Base-by-base conservation (phyloP, 164 flowering plant genomes). In the Hamamelis virginiana region DNA sequence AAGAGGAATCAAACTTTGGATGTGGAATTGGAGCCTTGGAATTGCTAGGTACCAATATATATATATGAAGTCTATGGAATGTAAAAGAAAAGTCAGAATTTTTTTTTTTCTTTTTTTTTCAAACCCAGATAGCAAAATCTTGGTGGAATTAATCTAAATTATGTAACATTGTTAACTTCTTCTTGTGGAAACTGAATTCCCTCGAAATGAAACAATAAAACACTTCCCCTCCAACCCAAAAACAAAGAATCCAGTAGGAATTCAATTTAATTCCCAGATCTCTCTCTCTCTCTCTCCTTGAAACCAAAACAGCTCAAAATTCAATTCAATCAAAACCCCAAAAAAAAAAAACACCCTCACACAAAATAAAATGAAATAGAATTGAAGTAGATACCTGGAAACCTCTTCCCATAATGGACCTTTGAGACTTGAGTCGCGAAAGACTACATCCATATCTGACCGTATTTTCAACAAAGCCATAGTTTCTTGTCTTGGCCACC, bases 391-490 rank as follows among this genome's bases (percentile, higher is more conserved):
- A 26, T 63, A 94, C 98, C 98, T 92, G 76, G 97, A 95, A 56
- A 92, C 88, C 67, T 92, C 91, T 53, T 95, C 97, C 98, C 98
- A 95, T 43, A 95, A 78, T 28, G 98, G 98, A n/a, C 91, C 98
- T 71, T 92, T 95, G 56, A 88, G 89, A 33, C 88, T 89, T 1
- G 97, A 86, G 62, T 92, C 97, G 13, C 96, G 81, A 59, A 95
- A 95, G n/a, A 79, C 91, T 1, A 72, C 84, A 58, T 88, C 97
- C 98, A 95, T 95, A 22, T 91, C 97, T 1, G 94, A 91, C 79
- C 98, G 73, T 28, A 95, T 92, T 73, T 87, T 82, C 72, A 95
- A 66, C 59, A 95, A 82, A 19, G 98, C 97, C 33, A 89, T 12
- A 25, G 98, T 95, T 71, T 95, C 98, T 67, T 91, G 92, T 21